Base-by-base conservation (phyloP, 331 rosid species). In the Quercus phellos region DNA sequence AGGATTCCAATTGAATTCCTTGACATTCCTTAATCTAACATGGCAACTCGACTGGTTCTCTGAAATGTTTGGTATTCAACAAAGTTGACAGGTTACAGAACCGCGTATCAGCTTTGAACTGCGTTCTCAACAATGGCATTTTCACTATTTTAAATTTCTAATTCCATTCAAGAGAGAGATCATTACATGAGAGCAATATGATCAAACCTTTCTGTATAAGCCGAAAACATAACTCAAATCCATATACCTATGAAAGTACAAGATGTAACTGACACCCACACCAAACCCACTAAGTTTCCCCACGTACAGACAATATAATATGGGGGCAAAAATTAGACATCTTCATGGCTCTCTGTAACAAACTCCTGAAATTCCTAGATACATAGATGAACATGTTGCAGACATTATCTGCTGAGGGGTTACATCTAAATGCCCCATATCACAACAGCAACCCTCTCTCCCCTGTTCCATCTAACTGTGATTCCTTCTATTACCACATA, bases 281-380 rank as follows among this genome's bases (percentile, higher is more conserved):
- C 83, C 94, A 85, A 88, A 86, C 83, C 79, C 86, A 78, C 84
- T 68, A 46, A 83, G 77, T 82, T 73, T 73, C 87, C 84, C 75
- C 84, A 74, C 43, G 53, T 73, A 80, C 82, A 85, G 70, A 78
- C 86, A 76, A 83, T 71, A 78, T 70, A 80, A 38, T 38, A 38
- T 69, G 82, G 88, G 79, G 73, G 68, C 89, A 87, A 92, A 90
- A 89, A 92, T 88, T 85, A 87, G 77, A 88, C 73, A 78, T 70
- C 64, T 75, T 87, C 84, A 69, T 66, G 50, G 73, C 83, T 77
- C 83, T 38, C 58, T 70, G 79, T 80, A 77, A 83, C 83, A 79
- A 83, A 83, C 87, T 66, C 58, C 82, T 60, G 76, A 63, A 86
- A 83, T 74, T 80, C 84, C 79, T 78, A 74, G 82, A 77, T 88